Conservation (phyloP, 1,284 basidiomycete genomes). For the Chalciporus piperatoides region DNA sequence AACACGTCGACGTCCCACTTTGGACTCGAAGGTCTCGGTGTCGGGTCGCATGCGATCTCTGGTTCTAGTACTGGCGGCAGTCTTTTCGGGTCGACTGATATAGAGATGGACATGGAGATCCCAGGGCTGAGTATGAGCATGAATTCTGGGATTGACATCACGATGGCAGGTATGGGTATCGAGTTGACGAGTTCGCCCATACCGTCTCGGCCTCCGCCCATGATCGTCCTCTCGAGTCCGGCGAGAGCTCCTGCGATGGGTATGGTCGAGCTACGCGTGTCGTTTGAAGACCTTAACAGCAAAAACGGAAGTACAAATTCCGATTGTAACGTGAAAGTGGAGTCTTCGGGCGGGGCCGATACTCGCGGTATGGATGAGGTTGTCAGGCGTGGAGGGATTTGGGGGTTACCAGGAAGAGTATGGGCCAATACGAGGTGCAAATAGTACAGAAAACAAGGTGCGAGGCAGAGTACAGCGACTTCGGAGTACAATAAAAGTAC, state of each 20-base stretch:
- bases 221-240: conserved; percentile 29
- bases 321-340: conserved; percentile 28
- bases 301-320: conserved; percentile 15
- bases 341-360: conserved; percentile 27
- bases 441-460: conserved; percentile 15
- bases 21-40: conserved; percentile 27
- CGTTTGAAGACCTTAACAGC: conserved; percentile 26
- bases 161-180: conserved; percentile 29
- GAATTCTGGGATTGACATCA: conserved; percentile 29
- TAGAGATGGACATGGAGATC: conserved; percentile 36
- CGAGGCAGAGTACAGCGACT: background rate
- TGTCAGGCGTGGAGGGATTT: conserved; percentile 32
- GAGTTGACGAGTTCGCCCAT: conserved; percentile 23
- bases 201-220: conserved; percentile 26
- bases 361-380: conserved; percentile 32
- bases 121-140: conserved; percentile 35
- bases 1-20: conserved; percentile 22
- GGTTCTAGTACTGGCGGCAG: conserved; percentile 26
- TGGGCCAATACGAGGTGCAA: conserved; percentile 24
- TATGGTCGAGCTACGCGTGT: conserved; percentile 28
- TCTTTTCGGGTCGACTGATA: conserved; percentile 33
- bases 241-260: conserved; percentile 15
- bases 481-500: background rate
- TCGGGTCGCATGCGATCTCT: conserved; percentile 25
- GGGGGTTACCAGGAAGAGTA: conserved; percentile 33